These are phyloP conservation scores for Juncus inflexus DNA, from an alignment of 176 grass and related monocot genomes.

Conservation along the genomic window DNA sequence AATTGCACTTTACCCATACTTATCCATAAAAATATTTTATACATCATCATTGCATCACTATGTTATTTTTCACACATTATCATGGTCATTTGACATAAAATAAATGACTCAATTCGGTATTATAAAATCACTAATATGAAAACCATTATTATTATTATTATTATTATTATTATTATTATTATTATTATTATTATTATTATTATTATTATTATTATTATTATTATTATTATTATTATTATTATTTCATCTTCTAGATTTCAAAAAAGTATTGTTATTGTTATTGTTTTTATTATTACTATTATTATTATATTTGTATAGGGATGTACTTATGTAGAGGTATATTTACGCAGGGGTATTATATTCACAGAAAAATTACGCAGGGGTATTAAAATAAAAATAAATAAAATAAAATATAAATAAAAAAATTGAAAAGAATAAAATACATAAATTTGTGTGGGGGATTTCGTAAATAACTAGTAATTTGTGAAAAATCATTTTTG, in stretches of 20 bases:
- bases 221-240: neutral
- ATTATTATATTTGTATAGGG: neutral
- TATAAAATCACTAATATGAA: neutral
- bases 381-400: neutral
- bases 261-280: neutral
- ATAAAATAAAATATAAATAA: neutral
- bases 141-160: neutral
- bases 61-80: too few species aligned
- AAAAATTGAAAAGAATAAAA: too few species aligned
- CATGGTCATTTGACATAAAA: too few species aligned
- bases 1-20: too few species aligned
- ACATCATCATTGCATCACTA: too few species aligned
- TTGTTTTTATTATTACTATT: neutral
- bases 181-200: neutral
- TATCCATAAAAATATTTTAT: too few species aligned
- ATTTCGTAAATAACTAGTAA: too few species aligned
- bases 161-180: neutral
- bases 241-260: neutral
- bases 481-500: too few species aligned
- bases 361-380: neutral
- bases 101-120: too few species aligned
- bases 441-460: too few species aligned
- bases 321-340: neutral
- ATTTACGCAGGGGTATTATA: neutral
- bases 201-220: neutral